Evolutionary conservation across 371 early-diverging fungal genomes (phyloP).

Genomic region (Polyrhizophydium stewartii): DNA sequence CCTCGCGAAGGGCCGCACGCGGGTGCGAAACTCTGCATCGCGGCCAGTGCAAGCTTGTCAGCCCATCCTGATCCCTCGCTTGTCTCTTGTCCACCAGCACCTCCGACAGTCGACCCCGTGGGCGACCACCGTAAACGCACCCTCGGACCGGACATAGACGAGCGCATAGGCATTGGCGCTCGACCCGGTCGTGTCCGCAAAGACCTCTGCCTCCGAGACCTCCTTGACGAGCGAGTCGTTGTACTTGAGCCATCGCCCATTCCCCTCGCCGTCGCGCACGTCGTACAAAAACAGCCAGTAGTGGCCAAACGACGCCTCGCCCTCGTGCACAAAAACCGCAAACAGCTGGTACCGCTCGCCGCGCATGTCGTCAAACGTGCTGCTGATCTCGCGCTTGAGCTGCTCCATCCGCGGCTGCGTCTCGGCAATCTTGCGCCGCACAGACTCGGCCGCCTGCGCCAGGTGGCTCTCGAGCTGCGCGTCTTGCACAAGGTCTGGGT

Average conservation of each 20-base stretch:
- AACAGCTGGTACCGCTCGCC: conserved; percentile 48
- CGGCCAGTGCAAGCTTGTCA: too few species aligned
- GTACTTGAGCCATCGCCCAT: background rate
- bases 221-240: conserved; percentile 9
- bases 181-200: conserved; percentile 27
- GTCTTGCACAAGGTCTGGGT: background rate
- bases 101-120: too few species aligned
- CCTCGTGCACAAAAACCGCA: conserved; percentile 69
- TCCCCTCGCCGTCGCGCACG: conserved; percentile 22
- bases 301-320: conserved; percentile 77
- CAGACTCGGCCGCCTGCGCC: background rate
- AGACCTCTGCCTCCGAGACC: conserved; percentile 23
- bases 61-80: too few species aligned
- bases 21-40: too few species aligned
- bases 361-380: background rate
- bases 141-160: conserved; percentile 25
- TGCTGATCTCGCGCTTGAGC: background rate
- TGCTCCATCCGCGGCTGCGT: background rate
- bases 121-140: too few species aligned
- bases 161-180: conserved; percentile 32
- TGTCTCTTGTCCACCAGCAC: too few species aligned
- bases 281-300: conserved; percentile 86
- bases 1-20: too few species aligned
- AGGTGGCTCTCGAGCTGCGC: background rate
- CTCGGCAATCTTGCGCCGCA: background rate